Base-by-base conservation (phyloP, 1,284 basidiomycete species). In the Coriolopsis trogii region DNA sequence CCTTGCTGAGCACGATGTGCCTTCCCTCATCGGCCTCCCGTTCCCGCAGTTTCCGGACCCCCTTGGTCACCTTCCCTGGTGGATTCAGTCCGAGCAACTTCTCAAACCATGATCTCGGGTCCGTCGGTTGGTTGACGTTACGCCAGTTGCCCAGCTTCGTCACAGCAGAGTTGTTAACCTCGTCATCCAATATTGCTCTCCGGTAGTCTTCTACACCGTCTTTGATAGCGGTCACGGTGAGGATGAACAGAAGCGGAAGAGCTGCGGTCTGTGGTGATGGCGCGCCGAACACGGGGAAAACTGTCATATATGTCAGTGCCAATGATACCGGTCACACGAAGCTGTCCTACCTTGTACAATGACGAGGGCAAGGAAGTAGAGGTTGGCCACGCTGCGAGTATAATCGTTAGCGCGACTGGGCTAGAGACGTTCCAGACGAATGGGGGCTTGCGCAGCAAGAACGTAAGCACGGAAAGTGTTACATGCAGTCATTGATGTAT, bases 121-220 rank as follows among this genome's bases (percentile, higher is more conserved):
- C 93, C 6, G 71, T 75, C 0, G 90, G 90, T 62, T 90, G 88
- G 67, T 98, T 98, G 40, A 94, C 84, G 67, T 98, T 98, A 51
- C 79, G 81, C 91, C 93, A 96, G 55, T 88, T 83, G 7, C 85
- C 89, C 9, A 98, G 82, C 58, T 90, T 88, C 0, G 93, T 95
- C 13, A 87, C 85, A 8, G 93, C 89, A 0, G 91, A 93, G 46
- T 86, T 94, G 74, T 96, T 96, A 61, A 96, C 93, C 66, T 95
- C 84, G 60, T 97, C 91, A 67, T 98, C 95, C 39, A 96, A 79
- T 4, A 74, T 68, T 4, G 91, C 89, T 53, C 95, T 84, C 20
- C 95, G 85, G 69, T 93, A 95, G 72, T 98, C 95, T 73, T 98
- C 96, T 49, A 98, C 77, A 10, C 87, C 93, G 68, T 98, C 95